These are phyloP conservation scores for Chernovozyma aurita DNA, from an alignment of 1,139 yeast species.

Conservation along the genomic window DNA sequence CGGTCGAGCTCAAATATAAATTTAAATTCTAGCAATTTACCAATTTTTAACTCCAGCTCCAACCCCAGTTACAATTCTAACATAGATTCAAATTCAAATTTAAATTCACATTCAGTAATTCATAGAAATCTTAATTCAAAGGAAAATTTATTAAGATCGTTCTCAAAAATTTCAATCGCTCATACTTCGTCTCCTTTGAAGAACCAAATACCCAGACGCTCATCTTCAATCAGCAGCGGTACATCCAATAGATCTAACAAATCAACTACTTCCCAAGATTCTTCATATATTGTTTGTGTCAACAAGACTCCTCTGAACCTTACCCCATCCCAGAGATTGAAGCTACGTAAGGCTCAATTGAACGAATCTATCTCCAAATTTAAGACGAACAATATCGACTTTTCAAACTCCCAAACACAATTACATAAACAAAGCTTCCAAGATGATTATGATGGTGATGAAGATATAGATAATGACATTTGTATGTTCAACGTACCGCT, in stretches of 20 bases:
- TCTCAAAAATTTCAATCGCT: background rate
- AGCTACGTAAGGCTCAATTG: constrained; percentile 27
- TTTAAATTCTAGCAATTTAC: too few species aligned
- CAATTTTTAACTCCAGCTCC: too few species aligned
- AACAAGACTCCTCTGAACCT: constrained; percentile 25
- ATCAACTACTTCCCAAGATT: constrained; percentile 10
- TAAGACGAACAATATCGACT: constrained; percentile 11
- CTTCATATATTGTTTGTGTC: constrained; percentile 18
- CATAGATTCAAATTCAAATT: background rate
- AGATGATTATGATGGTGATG: constrained; percentile 39
- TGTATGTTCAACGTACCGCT: constrained; percentile 62
- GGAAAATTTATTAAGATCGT: background rate
- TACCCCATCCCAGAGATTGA: constrained; percentile 39
- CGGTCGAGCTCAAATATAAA: background rate
- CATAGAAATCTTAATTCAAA: background rate
- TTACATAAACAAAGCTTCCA: background rate
- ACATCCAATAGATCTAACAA: constrained; percentile 9
- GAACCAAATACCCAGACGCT: constrained; percentile 13
- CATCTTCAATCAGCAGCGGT: constrained; percentile 16
- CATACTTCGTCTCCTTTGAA: constrained; percentile 17
- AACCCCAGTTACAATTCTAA: too few species aligned
- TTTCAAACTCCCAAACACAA: background rate
- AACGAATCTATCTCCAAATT: constrained; percentile 20
- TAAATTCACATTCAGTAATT: background rate
- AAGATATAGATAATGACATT: constrained; percentile 47